Conservation (phyloP, 371 early-diverging fungal genomes). For the Coemansia sp. region DNA sequence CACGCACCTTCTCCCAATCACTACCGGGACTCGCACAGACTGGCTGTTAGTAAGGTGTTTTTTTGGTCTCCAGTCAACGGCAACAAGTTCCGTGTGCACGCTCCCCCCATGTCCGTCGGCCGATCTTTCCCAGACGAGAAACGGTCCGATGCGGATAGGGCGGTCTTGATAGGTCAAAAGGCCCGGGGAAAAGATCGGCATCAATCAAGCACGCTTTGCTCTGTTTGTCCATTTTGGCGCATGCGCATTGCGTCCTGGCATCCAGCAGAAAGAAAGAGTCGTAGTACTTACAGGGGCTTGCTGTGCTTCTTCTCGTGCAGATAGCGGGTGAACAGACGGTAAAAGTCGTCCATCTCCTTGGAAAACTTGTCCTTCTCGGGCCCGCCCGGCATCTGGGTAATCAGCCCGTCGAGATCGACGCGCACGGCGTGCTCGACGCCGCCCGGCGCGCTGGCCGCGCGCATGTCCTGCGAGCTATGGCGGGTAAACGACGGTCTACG, state of each 20-base stretch:
- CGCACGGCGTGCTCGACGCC: constrained; percentile 50
- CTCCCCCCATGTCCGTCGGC: too few relatives aligned
- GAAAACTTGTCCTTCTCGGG: constrained; percentile 53
- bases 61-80: neutral
- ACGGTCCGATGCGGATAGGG: too few relatives aligned
- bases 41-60: neutral
- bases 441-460: constrained; percentile 34
- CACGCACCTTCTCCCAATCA: constrained; percentile 91
- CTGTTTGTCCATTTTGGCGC: too few relatives aligned
- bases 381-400: constrained; percentile 33
- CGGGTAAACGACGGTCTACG: constrained; percentile 46
- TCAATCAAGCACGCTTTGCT: too few relatives aligned
- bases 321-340: constrained; percentile 84
- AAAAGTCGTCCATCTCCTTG: constrained; percentile 90
- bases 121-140: too few relatives aligned
- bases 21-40: constrained; percentile 47
- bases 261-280: neutral
- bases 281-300: constrained; percentile 66
- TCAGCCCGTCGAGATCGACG: constrained; percentile 44
- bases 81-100: too few relatives aligned
- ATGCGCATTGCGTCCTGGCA: neutral
- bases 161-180: too few relatives aligned
- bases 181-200: too few relatives aligned
- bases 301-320: constrained; percentile 78
- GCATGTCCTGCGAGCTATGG: constrained; percentile 47